Conservation (phyloP, 768 basidiomycete genomes). For the Leccinum rimulosum region DNA sequence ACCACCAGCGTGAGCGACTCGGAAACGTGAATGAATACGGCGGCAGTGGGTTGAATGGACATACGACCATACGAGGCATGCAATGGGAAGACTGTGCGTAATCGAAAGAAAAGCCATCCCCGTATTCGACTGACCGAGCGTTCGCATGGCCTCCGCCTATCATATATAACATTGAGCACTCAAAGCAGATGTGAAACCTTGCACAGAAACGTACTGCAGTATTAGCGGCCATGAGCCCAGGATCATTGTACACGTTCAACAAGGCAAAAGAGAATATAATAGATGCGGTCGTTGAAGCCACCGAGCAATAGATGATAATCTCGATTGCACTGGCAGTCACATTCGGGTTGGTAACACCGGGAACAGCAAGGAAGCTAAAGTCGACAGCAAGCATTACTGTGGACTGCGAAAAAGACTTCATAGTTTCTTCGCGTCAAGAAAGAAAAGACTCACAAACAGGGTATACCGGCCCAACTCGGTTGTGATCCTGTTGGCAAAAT, state of each 20-base stretch:
- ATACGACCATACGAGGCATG: conserved; percentile 17
- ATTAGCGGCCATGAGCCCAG: background rate
- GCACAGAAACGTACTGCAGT: conserved; percentile 6
- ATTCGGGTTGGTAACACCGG: background rate
- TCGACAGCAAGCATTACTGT: conserved; percentile 20
- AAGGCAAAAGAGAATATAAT: conserved; percentile 13
- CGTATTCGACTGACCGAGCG: background rate
- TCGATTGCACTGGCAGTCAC: background rate
- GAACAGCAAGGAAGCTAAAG: conserved; percentile 16
- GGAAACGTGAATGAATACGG: background rate
- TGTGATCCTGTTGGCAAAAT: conserved; percentile 7
- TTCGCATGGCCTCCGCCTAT: conserved; percentile 6
- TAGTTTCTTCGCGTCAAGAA: background rate
- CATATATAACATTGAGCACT: background rate
- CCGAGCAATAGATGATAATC: conserved; percentile 14
- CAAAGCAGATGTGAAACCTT: too few relatives aligned
- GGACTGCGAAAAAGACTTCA: conserved; percentile 6
- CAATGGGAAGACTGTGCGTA: conserved; percentile 15
- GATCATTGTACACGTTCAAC: conserved; percentile 12
- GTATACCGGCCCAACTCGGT: conserved; percentile 11
- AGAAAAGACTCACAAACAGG: conserved; percentile 7
- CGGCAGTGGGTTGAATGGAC: background rate
- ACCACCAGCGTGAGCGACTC: background rate
- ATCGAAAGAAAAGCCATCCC: conserved; percentile 13
- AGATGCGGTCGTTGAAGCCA: conserved; percentile 9